Base-by-base conservation (phyloP, 2,329 filamentous ascomycete genomes). In the Clarireedia paspali region DNA sequence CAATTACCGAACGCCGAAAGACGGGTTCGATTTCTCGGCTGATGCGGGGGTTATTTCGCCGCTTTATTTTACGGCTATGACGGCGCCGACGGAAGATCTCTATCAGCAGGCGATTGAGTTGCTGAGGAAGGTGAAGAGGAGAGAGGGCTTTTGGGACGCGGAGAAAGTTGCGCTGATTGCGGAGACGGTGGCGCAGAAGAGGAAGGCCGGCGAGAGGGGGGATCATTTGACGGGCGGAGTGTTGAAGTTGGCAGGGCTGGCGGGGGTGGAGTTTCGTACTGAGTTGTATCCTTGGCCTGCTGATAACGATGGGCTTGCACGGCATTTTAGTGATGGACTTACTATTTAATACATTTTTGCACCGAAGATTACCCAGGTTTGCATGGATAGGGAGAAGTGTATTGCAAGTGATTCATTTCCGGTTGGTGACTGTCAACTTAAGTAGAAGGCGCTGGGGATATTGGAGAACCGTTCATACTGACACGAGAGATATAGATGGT, bases 121-220 rank as follows among this genome's bases (percentile, higher is more conserved):
- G 2, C 53, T 63, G 1, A 39, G 46, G 24, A 40, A 20, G n/a
- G 42, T 59, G 15, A 58, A 55, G 40, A 53, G 49, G 17, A 55
- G 53, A 51, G 60, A 63, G 14, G 57, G 61, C 1, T 60, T 60
- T 20, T 62, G 61, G 61, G 48, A 62, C 47, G 47, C 60, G 9
- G 39, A 20, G 4, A 59, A 50, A 23, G 52, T 50, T 1, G 51
- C 52, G 4, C 39, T 6, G 17, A 56, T 62, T 38, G 60, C 61
- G 17, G 59, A 61, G 42, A 56, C 27, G 12, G 49, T 56, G 14
- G 47, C 56, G 14, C 14, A 30, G 10, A 26, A 42, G 24, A 55
- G 15, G 42, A 53, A 15, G 46, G 38, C 15, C 17, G 53, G 42
- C 20, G 23, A 39, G 2, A 44, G 4, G 2, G 57, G 34, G 17